phyloP scores from a whole-genome alignment of 495 filamentous ascomycete species.

The Aspergillus olivimuriae region DNA sequence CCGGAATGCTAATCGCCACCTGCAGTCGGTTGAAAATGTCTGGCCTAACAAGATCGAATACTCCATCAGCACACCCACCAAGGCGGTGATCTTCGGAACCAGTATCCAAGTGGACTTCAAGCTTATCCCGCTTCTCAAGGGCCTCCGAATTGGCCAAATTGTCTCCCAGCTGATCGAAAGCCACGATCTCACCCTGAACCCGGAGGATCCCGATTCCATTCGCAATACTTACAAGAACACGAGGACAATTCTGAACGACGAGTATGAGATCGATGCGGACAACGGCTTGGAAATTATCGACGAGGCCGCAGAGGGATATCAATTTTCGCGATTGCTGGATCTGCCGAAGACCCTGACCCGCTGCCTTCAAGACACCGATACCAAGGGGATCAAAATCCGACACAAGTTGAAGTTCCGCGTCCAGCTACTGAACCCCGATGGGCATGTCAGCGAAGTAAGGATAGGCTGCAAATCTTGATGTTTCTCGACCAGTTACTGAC shows the following conservation, averaged over 20 bases:
- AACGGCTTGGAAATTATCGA: constrained; percentile 62
- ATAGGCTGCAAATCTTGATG: neutral
- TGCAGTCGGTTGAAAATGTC: constrained; percentile 75
- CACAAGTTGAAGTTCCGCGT: constrained; percentile 85
- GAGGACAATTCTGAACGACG: constrained; percentile 57
- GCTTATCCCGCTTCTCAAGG: constrained; percentile 80
- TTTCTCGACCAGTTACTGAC: constrained; percentile 6
- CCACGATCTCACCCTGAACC: constrained; percentile 57
- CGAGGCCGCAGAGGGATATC: constrained; percentile 72
- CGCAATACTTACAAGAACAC: constrained; percentile 54
- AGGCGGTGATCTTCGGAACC: constrained; percentile 87
- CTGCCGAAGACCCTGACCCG: constrained; percentile 70
- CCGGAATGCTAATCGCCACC: constrained; percentile 7
- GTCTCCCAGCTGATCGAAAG: constrained; percentile 69
- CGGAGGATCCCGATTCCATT: constrained; percentile 42
- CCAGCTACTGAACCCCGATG: constrained; percentile 87
- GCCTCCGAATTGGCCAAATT: constrained; percentile 71
- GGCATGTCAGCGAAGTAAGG: constrained; percentile 78
- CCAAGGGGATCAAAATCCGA: constrained; percentile 73
- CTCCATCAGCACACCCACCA: constrained; percentile 78
- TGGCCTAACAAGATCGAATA: constrained; percentile 96
- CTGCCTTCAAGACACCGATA: constrained; percentile 83
- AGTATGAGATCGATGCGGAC: constrained; percentile 51
- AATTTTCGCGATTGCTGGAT: constrained; percentile 58
- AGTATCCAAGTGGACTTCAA: constrained; percentile 71